These are phyloP conservation scores for Arthrobotrys entomopaga DNA, from an alignment of 2,329 filamentous ascomycete species.

Conservation along the genomic window DNA sequence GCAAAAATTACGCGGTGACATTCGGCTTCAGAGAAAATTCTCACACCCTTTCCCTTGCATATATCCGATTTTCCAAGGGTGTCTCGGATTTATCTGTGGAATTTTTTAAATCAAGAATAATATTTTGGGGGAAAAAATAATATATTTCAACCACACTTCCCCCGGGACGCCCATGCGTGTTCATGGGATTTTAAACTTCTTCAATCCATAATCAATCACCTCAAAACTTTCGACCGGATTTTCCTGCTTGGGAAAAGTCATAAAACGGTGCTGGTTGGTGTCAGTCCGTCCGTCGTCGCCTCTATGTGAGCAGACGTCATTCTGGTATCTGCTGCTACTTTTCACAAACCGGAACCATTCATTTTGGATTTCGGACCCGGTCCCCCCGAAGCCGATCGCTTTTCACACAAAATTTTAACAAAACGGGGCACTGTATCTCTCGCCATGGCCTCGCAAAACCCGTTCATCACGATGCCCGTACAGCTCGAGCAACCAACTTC, in stretches of 20 bases:
- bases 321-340: slow-evolving; percentile 31
- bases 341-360: slow-evolving; percentile 53
- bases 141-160: slow-evolving; percentile 19
- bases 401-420: background rate
- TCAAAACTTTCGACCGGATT: slow-evolving; percentile 4
- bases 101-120: slow-evolving; percentile 12
- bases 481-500: slow-evolving; percentile 62
- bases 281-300: slow-evolving; percentile 38
- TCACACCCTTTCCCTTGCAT: slow-evolving; percentile 49
- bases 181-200: background rate
- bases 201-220: slow-evolving; percentile 1
- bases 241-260: slow-evolving; percentile 2
- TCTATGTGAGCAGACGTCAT: slow-evolving; percentile 49
- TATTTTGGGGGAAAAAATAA: background rate
- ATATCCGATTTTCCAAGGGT: slow-evolving; percentile 21
- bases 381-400: slow-evolving; percentile 5
- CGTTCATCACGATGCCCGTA: slow-evolving; percentile 59
- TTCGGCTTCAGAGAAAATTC: slow-evolving; percentile 35
- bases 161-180: slow-evolving; percentile 15
- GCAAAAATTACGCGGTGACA: no score
- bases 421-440: background rate
- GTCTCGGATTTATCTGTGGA: slow-evolving; percentile 38
- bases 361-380: slow-evolving; percentile 47
- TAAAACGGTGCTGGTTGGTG: slow-evolving; percentile 40
- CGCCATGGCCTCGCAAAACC: slow-evolving; percentile 33